These are phyloP conservation scores for Elaphomyces granulatus DNA, from an alignment of 495 filamentous ascomycete genomes.

Conservation along the genomic window DNA sequence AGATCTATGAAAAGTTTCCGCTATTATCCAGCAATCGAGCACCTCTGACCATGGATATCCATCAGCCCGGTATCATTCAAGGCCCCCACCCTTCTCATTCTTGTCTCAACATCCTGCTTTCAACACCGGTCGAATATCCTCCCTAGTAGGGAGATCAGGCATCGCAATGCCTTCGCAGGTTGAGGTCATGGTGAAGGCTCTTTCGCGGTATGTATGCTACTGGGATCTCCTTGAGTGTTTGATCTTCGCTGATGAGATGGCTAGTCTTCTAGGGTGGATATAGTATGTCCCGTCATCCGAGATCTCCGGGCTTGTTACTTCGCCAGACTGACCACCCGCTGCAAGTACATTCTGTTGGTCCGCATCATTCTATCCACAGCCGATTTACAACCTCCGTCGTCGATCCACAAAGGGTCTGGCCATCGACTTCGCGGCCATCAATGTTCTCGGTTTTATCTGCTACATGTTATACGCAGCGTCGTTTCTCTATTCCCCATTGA, in stretches of 20 bases:
- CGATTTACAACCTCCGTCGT: slow-evolving; percentile 57
- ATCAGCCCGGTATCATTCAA: too few relatives aligned
- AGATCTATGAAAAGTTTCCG: too few relatives aligned
- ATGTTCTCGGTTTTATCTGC: slow-evolving; percentile 65
- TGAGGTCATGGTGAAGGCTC: slow-evolving; percentile 26
- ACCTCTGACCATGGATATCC: too few relatives aligned
- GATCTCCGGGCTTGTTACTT: too few relatives aligned
- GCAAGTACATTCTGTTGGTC: slow-evolving; percentile 59
- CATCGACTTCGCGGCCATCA: slow-evolving; percentile 74
- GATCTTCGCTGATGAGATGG: neutral
- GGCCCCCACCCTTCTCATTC: too few relatives aligned
- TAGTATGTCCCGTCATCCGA: slow-evolving; percentile 12
- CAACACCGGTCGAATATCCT: too few relatives aligned
- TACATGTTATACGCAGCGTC: slow-evolving; percentile 59
- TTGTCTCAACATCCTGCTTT: too few relatives aligned
- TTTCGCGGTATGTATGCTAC: slow-evolving; percentile 13
- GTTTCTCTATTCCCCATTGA: slow-evolving; percentile 64
- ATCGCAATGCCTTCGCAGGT: slow-evolving; percentile 17
- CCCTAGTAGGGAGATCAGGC: too few relatives aligned
- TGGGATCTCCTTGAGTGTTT: slow-evolving; percentile 1
- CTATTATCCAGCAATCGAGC: too few relatives aligned
- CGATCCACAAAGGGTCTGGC: slow-evolving; percentile 68
- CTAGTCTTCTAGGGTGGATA: slow-evolving; percentile 21
- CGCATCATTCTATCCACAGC: slow-evolving; percentile 84
- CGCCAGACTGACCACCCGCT: slow-evolving; percentile 2